phyloP scores from a whole-genome alignment of 345 rosid species.

The Cardiospermum halicacabum region DNA sequence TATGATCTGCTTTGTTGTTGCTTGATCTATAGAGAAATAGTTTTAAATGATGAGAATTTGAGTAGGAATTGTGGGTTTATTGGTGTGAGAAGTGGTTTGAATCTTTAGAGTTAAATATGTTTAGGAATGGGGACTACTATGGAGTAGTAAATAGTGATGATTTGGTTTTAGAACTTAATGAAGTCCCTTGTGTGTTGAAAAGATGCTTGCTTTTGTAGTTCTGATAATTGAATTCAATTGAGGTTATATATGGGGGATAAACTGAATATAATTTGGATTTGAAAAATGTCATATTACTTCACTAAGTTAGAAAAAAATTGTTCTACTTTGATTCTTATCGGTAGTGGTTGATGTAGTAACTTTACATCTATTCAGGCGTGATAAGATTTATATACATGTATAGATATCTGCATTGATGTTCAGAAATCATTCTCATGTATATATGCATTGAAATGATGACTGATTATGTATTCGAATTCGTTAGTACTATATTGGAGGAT shows the following conservation, averaged over 20 bases:
- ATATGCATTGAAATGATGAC: too few relatives aligned
- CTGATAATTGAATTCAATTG: too few relatives aligned
- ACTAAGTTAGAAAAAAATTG: neutral
- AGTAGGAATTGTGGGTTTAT: neutral
- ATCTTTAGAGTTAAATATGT: neutral
- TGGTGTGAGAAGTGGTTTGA: neutral
- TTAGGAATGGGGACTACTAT: neutral
- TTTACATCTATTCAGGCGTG: neutral
- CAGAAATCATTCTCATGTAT: too few relatives aligned
- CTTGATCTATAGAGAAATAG: neutral
- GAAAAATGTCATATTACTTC: neutral
- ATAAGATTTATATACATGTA: too few relatives aligned
- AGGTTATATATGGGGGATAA: too few relatives aligned
- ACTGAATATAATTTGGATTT: neutral
- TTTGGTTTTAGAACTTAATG: neutral
- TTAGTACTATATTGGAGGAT: neutral
- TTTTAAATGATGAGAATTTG: neutral
- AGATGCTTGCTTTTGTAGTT: neutral
- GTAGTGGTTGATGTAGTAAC: neutral
- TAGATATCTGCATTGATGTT: too few relatives aligned
- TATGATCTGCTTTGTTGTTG: neutral
- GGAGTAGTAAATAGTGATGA: neutral
- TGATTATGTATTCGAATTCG: too few relatives aligned
- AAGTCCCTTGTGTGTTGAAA: neutral
- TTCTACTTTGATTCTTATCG: neutral